These are phyloP conservation scores for Amaranthus palmeri DNA, from an alignment of 148 eudicot genomes.

Conservation along the genomic window DNA sequence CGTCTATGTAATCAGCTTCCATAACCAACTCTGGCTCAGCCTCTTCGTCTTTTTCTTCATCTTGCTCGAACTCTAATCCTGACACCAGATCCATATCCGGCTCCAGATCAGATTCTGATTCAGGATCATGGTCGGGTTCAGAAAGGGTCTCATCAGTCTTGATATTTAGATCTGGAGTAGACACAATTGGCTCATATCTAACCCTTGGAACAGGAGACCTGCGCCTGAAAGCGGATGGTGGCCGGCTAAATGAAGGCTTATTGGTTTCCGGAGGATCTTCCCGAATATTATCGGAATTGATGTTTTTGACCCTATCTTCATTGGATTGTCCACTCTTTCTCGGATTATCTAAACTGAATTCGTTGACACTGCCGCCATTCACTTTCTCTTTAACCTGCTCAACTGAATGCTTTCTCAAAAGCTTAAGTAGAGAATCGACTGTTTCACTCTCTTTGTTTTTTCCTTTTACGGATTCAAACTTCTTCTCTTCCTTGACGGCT, in stretches of 20 bases:
- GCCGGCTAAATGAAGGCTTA: constrained; percentile 46
- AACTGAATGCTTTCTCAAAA: constrained; percentile 70
- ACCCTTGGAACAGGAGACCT: constrained; percentile 71
- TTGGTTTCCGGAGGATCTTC: constrained; percentile 40
- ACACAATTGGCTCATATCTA: constrained; percentile 35
- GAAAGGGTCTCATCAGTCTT: constrained; percentile 23
- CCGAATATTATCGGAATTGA: constrained; percentile 27
- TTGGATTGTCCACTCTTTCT: constrained; percentile 26
- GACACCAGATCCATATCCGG: constrained; percentile 18
- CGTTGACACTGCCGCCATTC: constrained; percentile 33
- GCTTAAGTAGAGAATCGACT: constrained; percentile 75
- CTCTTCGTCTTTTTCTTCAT: constrained; percentile 24
- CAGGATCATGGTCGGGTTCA: constrained; percentile 28
- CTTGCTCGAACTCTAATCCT: constrained; percentile 24
- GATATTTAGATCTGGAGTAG: constrained; percentile 24
- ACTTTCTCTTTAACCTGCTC: constrained; percentile 59
- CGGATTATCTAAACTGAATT: constrained; percentile 40
- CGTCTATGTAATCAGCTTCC: constrained; percentile 27
- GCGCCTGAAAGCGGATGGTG: constrained; percentile 59
- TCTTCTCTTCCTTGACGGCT: constrained; percentile 66
- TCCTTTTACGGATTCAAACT: constrained; percentile 44
- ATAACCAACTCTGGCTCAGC: constrained; percentile 34
- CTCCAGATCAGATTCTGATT: constrained; percentile 28
- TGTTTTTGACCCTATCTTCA: constrained; percentile 39
- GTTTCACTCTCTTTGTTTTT: constrained; percentile 64